Percentiles rank a stretch among this genome's conserved stretches.
Conservation (phyloP, 2,329 filamentous ascomycete species). For the Aspergillus terreus region DNA sequence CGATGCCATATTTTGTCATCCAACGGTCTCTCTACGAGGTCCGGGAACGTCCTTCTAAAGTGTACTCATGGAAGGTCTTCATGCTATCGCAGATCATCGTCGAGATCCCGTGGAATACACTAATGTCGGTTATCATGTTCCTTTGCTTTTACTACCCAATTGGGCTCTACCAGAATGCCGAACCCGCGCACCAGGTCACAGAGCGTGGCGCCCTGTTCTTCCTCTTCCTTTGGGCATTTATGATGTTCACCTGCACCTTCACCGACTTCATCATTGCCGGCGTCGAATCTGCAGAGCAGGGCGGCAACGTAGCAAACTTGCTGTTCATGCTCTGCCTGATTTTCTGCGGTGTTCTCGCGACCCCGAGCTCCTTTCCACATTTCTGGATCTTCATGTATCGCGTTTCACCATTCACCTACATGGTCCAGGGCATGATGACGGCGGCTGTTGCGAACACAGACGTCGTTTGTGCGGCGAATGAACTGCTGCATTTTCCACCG, state of each 20-base stretch:
- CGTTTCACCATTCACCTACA: background rate
- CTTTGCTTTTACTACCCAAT: background rate
- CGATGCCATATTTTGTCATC: slow-evolving; percentile 76
- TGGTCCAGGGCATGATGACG: background rate
- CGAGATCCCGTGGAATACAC: slow-evolving; percentile 65
- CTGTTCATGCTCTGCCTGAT: too few relatives aligned
- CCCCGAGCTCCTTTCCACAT: background rate
- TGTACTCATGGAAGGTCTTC: slow-evolving; percentile 80
- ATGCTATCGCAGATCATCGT: slow-evolving; percentile 79
- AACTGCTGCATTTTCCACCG: background rate
- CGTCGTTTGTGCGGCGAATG: background rate
- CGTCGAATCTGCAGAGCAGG: too few relatives aligned
- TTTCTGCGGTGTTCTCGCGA: background rate
- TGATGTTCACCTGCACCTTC: too few relatives aligned
- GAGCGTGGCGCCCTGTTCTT: too few relatives aligned
- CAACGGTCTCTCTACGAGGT: slow-evolving; percentile 78
- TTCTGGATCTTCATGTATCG: background rate
- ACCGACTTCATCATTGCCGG: too few relatives aligned
- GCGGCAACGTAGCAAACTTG: too few relatives aligned
- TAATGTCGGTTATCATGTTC: background rate
- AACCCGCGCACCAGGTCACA: too few relatives aligned
- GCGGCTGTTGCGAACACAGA: background rate
- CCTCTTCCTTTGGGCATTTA: too few relatives aligned
- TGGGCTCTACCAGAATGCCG: background rate
- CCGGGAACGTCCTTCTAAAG: slow-evolving; percentile 75